phyloP scores from a whole-genome alignment of 2,329 filamentous ascomycete genomes.

The Teratosphaeria nubilosa region DNA sequence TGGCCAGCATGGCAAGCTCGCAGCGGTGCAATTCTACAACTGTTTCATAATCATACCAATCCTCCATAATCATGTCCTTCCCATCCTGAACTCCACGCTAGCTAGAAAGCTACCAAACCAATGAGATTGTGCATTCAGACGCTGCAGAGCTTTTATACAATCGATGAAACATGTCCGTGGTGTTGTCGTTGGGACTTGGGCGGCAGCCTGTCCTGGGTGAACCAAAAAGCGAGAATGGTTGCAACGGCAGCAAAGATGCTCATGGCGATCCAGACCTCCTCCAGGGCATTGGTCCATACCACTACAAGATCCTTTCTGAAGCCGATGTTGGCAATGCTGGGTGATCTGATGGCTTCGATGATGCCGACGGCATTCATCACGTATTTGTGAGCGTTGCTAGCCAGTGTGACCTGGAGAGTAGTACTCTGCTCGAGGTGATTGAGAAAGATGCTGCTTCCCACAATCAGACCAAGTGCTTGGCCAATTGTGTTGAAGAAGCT shows the following conservation, averaged over 20 bases:
- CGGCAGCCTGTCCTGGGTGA: background rate
- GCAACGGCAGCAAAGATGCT: background rate
- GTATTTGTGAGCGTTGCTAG: background rate
- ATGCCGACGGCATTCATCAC: background rate
- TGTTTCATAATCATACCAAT: background rate
- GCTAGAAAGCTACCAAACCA: background rate
- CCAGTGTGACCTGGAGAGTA: background rate
- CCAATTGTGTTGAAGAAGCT: conserved; percentile 57
- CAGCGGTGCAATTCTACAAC: background rate
- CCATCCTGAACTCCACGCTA: background rate
- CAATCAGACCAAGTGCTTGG: conserved; percentile 54
- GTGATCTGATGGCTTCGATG: background rate
- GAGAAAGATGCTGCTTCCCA: conserved; percentile 60
- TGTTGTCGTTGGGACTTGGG: background rate
- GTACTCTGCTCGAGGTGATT: conserved; percentile 23
- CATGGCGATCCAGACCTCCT: background rate
- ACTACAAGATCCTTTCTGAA: background rate
- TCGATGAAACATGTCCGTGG: background rate
- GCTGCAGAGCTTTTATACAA: background rate
- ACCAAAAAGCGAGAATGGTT: background rate
- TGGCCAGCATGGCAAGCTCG: background rate
- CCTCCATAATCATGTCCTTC: background rate
- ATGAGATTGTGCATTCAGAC: background rate
- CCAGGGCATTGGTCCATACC: background rate
- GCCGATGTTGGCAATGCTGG: background rate